Conservation (phyloP, 169 alveolate species). For the Eimeria brunetti region DNA sequence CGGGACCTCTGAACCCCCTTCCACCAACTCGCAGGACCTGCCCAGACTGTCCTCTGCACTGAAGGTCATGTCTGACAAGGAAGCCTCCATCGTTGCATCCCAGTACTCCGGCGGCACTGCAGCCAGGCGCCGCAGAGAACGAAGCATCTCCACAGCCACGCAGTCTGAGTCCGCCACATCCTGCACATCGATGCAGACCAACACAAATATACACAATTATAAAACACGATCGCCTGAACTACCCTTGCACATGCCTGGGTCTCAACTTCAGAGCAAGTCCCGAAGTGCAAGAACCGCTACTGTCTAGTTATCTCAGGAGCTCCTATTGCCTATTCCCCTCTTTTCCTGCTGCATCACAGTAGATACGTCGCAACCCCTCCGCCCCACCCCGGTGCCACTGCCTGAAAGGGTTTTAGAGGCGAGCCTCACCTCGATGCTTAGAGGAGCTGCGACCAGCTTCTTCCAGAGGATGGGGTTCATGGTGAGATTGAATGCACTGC, state of each 20-base stretch:
- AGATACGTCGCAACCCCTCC: background rate
- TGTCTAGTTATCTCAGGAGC: background rate
- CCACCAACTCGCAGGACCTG: conserved; percentile 83
- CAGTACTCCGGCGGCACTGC: conserved; percentile 75
- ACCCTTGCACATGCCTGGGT: too few species aligned
- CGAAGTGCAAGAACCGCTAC: background rate
- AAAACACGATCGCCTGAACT: too few species aligned
- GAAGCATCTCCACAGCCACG: conserved; percentile 90
- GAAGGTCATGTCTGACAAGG: conserved; percentile 87
- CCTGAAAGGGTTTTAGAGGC: background rate
- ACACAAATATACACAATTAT: background rate
- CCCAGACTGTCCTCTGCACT: conserved; percentile 86
- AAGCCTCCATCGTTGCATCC: conserved; percentile 78
- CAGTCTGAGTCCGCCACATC: conserved; percentile 90
- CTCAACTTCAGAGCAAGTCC: background rate
- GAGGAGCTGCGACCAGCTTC: conserved; percentile 86
- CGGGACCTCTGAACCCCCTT: conserved; percentile 87
- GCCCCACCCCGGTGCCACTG: background rate
- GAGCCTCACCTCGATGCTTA: conserved; percentile 69
- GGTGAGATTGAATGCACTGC: conserved; percentile 90
- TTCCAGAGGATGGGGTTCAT: conserved; percentile 94
- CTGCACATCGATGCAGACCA: conserved; percentile 44
- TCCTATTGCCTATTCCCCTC: background rate
- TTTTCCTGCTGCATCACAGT: background rate
- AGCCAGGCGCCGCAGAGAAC: conserved; percentile 86